Conservation (phyloP, 495 filamentous ascomycete genomes). For the Penicillium cosmopolitanum region DNA sequence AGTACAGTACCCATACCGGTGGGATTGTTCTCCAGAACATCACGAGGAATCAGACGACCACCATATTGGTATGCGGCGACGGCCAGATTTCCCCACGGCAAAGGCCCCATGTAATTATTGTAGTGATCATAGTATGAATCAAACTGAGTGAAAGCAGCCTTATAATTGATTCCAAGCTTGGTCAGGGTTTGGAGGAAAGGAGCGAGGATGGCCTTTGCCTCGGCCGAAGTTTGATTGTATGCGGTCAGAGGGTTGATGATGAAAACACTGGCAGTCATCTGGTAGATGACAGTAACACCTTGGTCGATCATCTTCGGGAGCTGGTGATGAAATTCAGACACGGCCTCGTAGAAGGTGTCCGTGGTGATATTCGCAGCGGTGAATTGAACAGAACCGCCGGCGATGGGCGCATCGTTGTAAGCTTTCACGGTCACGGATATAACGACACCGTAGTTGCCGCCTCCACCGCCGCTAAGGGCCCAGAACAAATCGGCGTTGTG, state of each 20-base stretch:
- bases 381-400: slow-evolving; percentile 37
- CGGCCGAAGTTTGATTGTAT: slow-evolving; percentile 35
- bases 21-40: slow-evolving; percentile 49
- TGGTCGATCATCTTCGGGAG: slow-evolving; percentile 54
- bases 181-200: slow-evolving; percentile 38
- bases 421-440: slow-evolving; percentile 55
- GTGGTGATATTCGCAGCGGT: slow-evolving; percentile 26
- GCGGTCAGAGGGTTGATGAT: slow-evolving; percentile 46
- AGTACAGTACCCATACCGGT: slow-evolving; percentile 40
- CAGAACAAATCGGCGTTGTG: slow-evolving; percentile 67
- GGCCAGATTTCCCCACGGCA: slow-evolving; percentile 43
- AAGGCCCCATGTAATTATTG: slow-evolving; percentile 42
- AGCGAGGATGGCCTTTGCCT: slow-evolving; percentile 31
- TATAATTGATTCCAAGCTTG: slow-evolving; percentile 33
- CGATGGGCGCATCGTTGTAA: slow-evolving; percentile 42
- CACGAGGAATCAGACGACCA: slow-evolving; percentile 60
- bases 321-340: slow-evolving; percentile 47
- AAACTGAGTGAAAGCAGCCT: slow-evolving; percentile 32
- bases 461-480: slow-evolving; percentile 70
- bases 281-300: slow-evolving; percentile 51
- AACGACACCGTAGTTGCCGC: slow-evolving; percentile 65
- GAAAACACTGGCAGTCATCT: slow-evolving; percentile 51
- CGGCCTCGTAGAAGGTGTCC: slow-evolving; percentile 48
- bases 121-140: slow-evolving; percentile 55
- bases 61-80: slow-evolving; percentile 57